Conservation (phyloP, 2,329 filamentous ascomycete species). For the Tolypocladium nubicola region DNA sequence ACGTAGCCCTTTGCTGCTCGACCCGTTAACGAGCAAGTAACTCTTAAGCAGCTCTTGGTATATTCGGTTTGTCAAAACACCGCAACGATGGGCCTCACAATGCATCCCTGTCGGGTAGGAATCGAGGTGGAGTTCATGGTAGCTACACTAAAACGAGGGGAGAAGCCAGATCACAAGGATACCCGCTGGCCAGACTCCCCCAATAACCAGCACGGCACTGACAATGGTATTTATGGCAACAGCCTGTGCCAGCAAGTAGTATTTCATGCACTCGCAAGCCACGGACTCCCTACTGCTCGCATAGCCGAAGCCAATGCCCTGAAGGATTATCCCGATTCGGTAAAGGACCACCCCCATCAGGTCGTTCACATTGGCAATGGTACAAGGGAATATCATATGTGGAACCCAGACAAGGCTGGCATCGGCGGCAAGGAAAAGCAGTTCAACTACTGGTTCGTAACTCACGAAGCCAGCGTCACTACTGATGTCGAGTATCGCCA, state of each 20-base stretch:
- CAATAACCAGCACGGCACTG: background rate
- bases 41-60: background rate
- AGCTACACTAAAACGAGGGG: background rate
- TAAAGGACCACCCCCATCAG: background rate
- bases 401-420: background rate
- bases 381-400: background rate
- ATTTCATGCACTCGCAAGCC: constrained; percentile 10
- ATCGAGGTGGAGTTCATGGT: constrained; percentile 17
- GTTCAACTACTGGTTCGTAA: background rate
- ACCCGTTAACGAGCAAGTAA: background rate
- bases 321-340: background rate
- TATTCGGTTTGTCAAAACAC: background rate
- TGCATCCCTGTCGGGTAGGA: constrained; percentile 6
- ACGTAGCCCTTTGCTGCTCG: background rate
- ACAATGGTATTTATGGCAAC: constrained; percentile 4
- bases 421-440: background rate
- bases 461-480: background rate
- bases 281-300: constrained; percentile 8
- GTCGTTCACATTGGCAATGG: background rate
- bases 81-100: background rate
- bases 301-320: background rate
- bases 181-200: background rate
- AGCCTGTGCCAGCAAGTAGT: constrained; percentile 2
- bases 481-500: background rate
- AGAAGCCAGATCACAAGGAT: background rate